Conservation (phyloP, 106 monocot genomes). For the Dioscorea zingiberensis region DNA sequence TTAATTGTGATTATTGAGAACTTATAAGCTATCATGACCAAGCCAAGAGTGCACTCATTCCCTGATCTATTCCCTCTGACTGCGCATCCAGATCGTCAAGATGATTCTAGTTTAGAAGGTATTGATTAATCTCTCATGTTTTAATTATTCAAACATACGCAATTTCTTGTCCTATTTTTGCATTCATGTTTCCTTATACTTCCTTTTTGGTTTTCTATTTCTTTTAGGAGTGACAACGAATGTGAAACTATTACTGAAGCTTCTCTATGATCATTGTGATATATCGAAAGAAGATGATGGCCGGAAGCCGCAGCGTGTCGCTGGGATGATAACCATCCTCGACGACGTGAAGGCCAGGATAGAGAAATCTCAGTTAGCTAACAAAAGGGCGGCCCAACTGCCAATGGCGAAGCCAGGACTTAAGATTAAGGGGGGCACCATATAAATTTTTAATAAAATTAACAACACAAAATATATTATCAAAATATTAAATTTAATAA, state of each 20-base stretch:
- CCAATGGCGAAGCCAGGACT: too few species aligned
- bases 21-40: neutral
- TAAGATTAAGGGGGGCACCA: too few species aligned
- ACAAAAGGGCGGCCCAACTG: conserved; percentile 10
- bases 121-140: neutral
- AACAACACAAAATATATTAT: too few species aligned
- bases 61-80: neutral
- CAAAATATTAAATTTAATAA: too few species aligned
- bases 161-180: neutral
- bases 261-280: conserved; percentile 37
- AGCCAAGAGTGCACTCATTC: neutral
- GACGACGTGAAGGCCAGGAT: conserved; percentile 42
- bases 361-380: conserved; percentile 15
- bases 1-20: too few species aligned
- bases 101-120: neutral
- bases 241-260: conserved; percentile 31
- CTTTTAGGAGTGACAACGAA: conserved; percentile 30
- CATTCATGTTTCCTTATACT: neutral
- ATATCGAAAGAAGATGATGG: conserved; percentile 10
- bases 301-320: conserved; percentile 13
- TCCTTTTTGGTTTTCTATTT: neutral
- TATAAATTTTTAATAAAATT: too few species aligned
- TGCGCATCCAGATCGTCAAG: neutral
- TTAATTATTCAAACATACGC: too few species aligned
- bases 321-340: conserved; percentile 30